A percentile compares a stretch with the other conserved stretches of the same genome.
Evolutionary conservation across 1,284 basidiomycete species (phyloP).

Genomic region (Papiliotrema fonsecae): DNA sequence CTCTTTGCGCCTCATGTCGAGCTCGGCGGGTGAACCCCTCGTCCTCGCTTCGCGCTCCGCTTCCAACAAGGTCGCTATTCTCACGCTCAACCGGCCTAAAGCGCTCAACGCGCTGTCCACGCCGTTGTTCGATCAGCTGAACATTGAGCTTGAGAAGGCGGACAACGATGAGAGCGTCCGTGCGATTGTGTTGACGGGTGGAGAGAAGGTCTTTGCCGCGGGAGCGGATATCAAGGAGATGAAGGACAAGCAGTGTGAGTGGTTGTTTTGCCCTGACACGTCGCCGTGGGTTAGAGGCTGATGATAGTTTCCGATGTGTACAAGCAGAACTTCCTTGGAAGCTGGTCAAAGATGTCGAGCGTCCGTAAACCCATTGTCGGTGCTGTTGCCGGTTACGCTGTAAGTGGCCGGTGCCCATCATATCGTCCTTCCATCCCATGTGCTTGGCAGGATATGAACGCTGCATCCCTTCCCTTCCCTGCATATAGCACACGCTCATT

Average conservation of each 20-base stretch:
- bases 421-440: background rate
- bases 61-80: constrained; percentile 64
- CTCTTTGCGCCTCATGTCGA: constrained; percentile 23
- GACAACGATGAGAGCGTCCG: constrained; percentile 68
- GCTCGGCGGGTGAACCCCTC: constrained; percentile 31
- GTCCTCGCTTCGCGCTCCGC: constrained; percentile 39
- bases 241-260: constrained; percentile 70
- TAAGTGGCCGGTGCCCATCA: constrained; percentile 49
- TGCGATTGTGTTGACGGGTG: constrained; percentile 90
- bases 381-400: constrained; percentile 92
- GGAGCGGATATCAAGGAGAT: constrained; percentile 61
- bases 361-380: constrained; percentile 92
- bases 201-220: constrained; percentile 84
- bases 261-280: background rate
- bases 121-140: constrained; percentile 72
- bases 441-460: constrained; percentile 26
- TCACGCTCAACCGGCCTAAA: constrained; percentile 94
- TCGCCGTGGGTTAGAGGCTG: background rate
- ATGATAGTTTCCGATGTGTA: constrained; percentile 73
- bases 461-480: no score
- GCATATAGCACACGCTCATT: background rate
- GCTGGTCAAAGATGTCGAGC: constrained; percentile 73
- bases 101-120: constrained; percentile 87
- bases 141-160: constrained; percentile 65
- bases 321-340: constrained; percentile 79